Conservation (phyloP, 2,329 filamentous ascomycete species). For the Pestalotiopsis sp. region DNA sequence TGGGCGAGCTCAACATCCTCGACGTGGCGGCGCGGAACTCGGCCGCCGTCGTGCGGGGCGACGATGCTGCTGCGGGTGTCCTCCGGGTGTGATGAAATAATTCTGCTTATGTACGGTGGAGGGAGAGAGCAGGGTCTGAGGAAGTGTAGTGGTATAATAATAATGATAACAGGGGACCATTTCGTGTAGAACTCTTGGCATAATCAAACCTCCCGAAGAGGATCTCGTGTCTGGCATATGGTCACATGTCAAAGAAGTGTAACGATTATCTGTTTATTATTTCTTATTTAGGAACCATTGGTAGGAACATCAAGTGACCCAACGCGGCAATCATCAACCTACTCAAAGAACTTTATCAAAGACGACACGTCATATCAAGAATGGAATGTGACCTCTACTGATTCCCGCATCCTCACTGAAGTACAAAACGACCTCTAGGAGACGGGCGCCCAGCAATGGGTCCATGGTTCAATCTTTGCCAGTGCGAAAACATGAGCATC, state of each 20-base stretch:
- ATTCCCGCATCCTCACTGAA: constrained; percentile 58
- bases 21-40: constrained; percentile 6
- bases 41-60: background rate
- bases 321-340: too few species aligned
- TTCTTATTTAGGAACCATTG: too few species aligned
- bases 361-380: too few species aligned
- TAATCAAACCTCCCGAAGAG: background rate
- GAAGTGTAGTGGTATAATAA: too few species aligned
- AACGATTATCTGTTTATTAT: too few species aligned
- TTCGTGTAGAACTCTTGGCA: background rate
- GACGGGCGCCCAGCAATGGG: constrained; percentile 61
- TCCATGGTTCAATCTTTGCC: constrained; percentile 51
- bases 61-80: too few species aligned
- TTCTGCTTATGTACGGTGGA: too few species aligned
- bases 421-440: constrained; percentile 59
- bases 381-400: constrained; percentile 59
- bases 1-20: constrained; percentile 42
- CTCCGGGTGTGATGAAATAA: too few species aligned
- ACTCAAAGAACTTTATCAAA: too few species aligned
- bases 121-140: too few species aligned
- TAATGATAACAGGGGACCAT: background rate
- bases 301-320: too few species aligned
- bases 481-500: constrained; percentile 59
- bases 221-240: background rate
- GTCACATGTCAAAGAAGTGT: background rate